These are phyloP conservation scores for Lepidium africanum DNA, from an alignment of 345 rosid genomes.

Conservation along the genomic window DNA sequence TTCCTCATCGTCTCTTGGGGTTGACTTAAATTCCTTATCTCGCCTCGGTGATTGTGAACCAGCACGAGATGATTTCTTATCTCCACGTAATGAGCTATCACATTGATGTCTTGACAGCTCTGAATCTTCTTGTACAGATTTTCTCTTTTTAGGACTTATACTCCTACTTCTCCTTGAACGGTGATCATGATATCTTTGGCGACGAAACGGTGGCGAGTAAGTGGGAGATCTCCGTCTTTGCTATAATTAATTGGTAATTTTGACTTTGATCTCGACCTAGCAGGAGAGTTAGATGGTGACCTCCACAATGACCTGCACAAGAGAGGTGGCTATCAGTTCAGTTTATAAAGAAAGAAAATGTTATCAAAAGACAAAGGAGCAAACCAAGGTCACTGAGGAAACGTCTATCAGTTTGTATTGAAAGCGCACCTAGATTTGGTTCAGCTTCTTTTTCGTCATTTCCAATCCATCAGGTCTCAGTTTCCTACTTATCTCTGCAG, in stretches of 20 bases:
- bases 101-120: constrained; percentile 46
- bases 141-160: constrained; percentile 54
- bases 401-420: neutral
- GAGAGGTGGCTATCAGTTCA: neutral
- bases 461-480: constrained; percentile 67
- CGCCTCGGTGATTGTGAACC: constrained; percentile 59
- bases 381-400: neutral
- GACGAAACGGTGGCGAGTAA: constrained; percentile 56
- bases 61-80: constrained; percentile 41
- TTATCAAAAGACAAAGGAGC: neutral
- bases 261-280: constrained; percentile 63
- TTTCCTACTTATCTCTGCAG: constrained; percentile 91
- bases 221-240: constrained; percentile 61
- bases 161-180: constrained; percentile 70
- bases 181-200: constrained; percentile 49
- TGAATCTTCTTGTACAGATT: constrained; percentile 42
- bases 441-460: constrained; percentile 52
- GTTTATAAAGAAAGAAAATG: neutral
- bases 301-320: constrained; percentile 54
- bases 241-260: constrained; percentile 65
- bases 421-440: constrained; percentile 52
- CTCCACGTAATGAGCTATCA: constrained; percentile 46
- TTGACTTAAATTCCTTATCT: constrained; percentile 43
- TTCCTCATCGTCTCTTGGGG: constrained; percentile 44
- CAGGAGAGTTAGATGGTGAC: constrained; percentile 67